Base-by-base conservation (phyloP, 192 early-diverging fungal species). In the Dissophora globulifera region DNA sequence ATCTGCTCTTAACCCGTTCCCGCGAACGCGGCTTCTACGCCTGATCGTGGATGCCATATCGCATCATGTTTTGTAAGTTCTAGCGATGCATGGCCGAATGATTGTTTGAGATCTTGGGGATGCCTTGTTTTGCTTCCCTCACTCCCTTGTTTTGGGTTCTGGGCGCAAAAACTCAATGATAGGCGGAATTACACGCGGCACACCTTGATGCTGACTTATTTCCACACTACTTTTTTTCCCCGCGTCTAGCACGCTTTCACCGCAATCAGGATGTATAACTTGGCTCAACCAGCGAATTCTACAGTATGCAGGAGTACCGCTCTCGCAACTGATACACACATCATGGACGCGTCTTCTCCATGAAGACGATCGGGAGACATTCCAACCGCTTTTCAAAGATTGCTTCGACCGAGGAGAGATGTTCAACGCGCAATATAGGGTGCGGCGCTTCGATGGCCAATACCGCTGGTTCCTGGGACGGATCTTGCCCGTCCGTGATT, bases 21-120 rank as follows among this genome's bases (percentile, higher is more conserved):
- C 83, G 15, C 82, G 79, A 25, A 79, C 82, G 15, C 67, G 79
- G 17, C 60, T 87, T 17, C 46, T 85, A 45, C 78, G 86, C 11
- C 35, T 85, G 8, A 80, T 87, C 40, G 71, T 87, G 23, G 86
- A 87, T 69, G 81, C 81, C 6, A 87, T 85, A 50, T 66, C 86
- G 19, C 83, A 82, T 22, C 82, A 82, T 60, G 83, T 85, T 5
- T 85, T 84, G 85, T 87, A 82, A 80, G 85, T 76, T 15, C n/a
- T n/a, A n/a, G n/a, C n/a, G n/a, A n/a, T n/a, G n/a, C n/a, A n/a
- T n/a, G n/a, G n/a, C n/a, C n/a, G n/a, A n/a, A n/a, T n/a, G n/a
- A n/a, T n/a, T n/a, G n/a, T n/a, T n/a, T n/a, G n/a, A n/a, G n/a
- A n/a, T n/a, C n/a, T n/a, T n/a, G n/a, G n/a, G n/a, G n/a, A n/a